Evolutionary conservation across 148 eudicot genomes (phyloP).

Genomic region (Linanthus parryae): DNA sequence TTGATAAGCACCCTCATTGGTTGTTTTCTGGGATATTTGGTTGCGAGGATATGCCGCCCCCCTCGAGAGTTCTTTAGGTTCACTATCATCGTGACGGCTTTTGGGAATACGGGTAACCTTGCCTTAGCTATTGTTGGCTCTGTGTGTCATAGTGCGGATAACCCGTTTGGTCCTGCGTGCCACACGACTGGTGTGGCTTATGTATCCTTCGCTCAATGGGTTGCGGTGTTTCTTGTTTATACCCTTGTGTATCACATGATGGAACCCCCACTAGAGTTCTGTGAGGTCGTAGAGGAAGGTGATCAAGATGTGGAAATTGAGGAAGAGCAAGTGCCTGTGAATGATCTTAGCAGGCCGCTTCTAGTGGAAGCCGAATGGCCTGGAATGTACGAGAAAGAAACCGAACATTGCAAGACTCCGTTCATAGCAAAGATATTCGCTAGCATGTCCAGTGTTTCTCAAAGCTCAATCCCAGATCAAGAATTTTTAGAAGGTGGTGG

Average conservation of each 20-base stretch:
- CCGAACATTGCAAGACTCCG: conserved; percentile 67
- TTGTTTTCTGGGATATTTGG: conserved; percentile 54
- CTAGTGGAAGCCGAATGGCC: conserved; percentile 96
- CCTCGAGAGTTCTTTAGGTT: conserved; percentile 67
- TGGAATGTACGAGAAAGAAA: conserved; percentile 79
- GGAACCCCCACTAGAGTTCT: conserved; percentile 22
- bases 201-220: conserved; percentile 20
- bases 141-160: conserved; percentile 12
- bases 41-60: conserved; percentile 56
- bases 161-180: conserved; percentile 17
- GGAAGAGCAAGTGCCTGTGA: conserved; percentile 9
- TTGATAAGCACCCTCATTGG: conserved; percentile 56
- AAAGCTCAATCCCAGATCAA: conserved; percentile 35
- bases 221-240: conserved; percentile 12
- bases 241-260: conserved; percentile 24
- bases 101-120: conserved; percentile 18
- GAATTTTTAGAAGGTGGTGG: conserved; percentile 38
- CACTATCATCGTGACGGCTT: conserved; percentile 58
- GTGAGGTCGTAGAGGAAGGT: conserved; percentile 16
- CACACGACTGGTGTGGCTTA: conserved; percentile 19
- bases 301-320: conserved; percentile 31
- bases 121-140: conserved; percentile 19
- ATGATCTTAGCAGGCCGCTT: conserved; percentile 61
- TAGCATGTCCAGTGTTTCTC: conserved; percentile 31
- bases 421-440: conserved; percentile 62